Evolutionary conservation across 495 filamentous ascomycete species (phyloP), one percentile per base, ranked within the genome.

Genomic region (Sporormia fimetaria): DNA sequence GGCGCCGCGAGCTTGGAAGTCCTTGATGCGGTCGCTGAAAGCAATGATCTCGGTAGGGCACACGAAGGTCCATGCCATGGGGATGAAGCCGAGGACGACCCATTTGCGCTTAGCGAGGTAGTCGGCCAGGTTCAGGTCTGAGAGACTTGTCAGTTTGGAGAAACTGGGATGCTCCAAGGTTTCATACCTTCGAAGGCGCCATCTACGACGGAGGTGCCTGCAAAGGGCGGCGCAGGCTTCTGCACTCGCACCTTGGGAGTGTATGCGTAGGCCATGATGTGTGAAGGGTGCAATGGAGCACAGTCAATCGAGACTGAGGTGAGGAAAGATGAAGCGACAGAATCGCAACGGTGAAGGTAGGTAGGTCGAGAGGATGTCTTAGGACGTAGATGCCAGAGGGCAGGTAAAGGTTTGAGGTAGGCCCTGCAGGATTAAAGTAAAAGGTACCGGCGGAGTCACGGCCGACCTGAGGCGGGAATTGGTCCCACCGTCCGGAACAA

Each of bases 51-150:
- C 67, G 53, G 66, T 69, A 26, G 67, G 66, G 54, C 68, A 70
- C 42, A 70, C 63, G 47, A 69, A 70, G 33, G 68, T 68, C 67
- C 67, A 71, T 31, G 67, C 67, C 64, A 67, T 69, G 17, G 68
- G 67, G 46, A 71, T 59, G 57, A 70, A 71, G 37, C 55, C 62
- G 20, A 71, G 67, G 42, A 70, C 42, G 26, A 68, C 54, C 67
- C 67, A 71, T 61, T 68, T 57, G 28, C 60, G 61, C 31, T 60
- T 60, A 18, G 52, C 43, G 4, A 56, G 58, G 54, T 64, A 70
- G 33, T 61, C 43, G 22, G 61, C 55, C 44, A 70, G 61, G 32
- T 55, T 56, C 42, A 68, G 47, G 20, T 68, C 62, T 67, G 54
- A 30, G 47, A 22, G 20, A 24, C 11, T 6, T 14, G 7, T 33